Percentiles rank a stretch among this genome's conserved stretches.
These are phyloP conservation scores for Solanum hybrid DNA, from an alignment of 305 asterid species.

Conservation along the genomic window DNA sequence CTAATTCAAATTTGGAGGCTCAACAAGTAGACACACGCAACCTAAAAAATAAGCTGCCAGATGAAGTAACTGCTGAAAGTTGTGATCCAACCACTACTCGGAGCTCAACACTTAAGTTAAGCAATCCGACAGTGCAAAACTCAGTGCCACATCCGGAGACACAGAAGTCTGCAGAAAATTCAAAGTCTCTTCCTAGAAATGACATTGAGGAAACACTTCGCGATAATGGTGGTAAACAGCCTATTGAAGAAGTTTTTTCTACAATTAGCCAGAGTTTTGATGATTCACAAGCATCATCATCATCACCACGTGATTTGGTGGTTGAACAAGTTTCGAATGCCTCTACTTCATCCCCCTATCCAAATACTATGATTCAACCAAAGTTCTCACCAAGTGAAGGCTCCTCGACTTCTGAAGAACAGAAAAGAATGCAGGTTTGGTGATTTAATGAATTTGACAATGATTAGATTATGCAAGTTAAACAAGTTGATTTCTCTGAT, in stretches of 20 bases:
- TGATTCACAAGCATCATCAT: conserved; percentile 8
- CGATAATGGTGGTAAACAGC: neutral
- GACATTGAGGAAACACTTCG: conserved; percentile 10
- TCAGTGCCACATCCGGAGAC: neutral
- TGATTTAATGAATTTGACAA: neutral
- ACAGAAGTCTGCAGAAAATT: neutral
- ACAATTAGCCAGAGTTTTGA: conserved; percentile 4
- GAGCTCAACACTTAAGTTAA: neutral
- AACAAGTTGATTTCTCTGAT: neutral
- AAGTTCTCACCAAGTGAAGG: conserved; percentile 28
- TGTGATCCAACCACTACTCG: neutral
- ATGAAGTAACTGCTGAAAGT: neutral
- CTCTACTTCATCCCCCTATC: conserved; percentile 27
- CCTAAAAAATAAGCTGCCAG: neutral
- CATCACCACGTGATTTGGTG: conserved; percentile 7
- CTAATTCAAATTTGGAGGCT: neutral
- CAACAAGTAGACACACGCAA: neutral
- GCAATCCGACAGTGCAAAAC: neutral
- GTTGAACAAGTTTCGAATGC: conserved; percentile 18
- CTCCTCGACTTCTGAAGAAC: conserved; percentile 28
- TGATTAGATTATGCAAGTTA: neutral
- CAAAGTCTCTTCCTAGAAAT: conserved; percentile 3
- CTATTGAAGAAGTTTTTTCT: conserved; percentile 4
- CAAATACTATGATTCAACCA: conserved; percentile 45
- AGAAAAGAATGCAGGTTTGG: conserved; percentile 18